These are phyloP conservation scores for Apiospora kogelbergensis DNA, from an alignment of 2,329 filamentous ascomycete genomes.

Conservation along the genomic window DNA sequence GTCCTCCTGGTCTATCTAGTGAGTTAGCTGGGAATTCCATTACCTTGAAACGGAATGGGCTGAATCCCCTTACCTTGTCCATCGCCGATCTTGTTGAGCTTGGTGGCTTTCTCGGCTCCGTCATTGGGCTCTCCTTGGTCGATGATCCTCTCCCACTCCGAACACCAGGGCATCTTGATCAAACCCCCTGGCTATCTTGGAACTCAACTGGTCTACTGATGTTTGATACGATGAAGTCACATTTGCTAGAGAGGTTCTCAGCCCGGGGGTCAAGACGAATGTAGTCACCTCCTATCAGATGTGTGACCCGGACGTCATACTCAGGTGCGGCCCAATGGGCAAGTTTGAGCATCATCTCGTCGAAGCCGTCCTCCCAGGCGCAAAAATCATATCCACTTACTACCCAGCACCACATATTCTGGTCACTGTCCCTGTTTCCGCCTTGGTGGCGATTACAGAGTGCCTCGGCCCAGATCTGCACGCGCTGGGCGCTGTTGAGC, in stretches of 20 bases:
- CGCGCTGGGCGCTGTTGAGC: constrained; percentile 23
- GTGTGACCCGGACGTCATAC: not conserved
- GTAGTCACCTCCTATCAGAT: not conserved
- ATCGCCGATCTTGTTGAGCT: too few relatives aligned
- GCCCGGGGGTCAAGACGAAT: not conserved
- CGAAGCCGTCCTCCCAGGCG: not conserved
- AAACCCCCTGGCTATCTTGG: not conserved
- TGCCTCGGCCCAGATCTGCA: constrained; percentile 24
- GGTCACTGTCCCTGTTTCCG: not conserved
- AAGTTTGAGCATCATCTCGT: not conserved
- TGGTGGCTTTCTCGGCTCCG: too few relatives aligned
- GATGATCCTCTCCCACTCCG: not conserved
- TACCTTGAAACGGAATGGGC: not conserved
- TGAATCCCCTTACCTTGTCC: not conserved
- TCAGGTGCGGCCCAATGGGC: not conserved
- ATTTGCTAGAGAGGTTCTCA: not conserved
- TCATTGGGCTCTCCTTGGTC: not conserved
- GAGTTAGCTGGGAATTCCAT: not conserved
- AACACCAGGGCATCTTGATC: not conserved
- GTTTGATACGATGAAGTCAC: not conserved
- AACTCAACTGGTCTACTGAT: not conserved
- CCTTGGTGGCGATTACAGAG: not conserved
- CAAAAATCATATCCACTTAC: not conserved
- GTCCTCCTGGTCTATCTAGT: not conserved
- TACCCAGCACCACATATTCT: constrained; percentile 12